A percentile compares a stretch with the other conserved stretches of the same genome.
Conservation (phyloP, 768 basidiomycete genomes). For the Lactarius tabidus region DNA sequence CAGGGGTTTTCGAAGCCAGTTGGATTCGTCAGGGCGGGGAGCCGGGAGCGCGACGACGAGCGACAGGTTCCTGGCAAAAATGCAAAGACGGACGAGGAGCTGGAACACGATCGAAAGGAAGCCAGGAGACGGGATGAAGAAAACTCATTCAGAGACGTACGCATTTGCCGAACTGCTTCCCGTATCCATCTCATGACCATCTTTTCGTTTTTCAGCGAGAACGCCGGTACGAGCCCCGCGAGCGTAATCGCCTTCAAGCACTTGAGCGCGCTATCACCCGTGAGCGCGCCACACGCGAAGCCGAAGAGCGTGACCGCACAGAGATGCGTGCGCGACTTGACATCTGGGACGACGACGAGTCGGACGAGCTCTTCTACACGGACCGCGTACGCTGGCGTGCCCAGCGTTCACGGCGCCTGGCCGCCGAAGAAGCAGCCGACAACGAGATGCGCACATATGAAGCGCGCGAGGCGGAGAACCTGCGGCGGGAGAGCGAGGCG, state of each 20-base stretch:
- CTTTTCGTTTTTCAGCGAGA: conserved; percentile 58
- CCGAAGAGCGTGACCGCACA: conserved; percentile 71
- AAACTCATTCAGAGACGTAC: conserved; percentile 78
- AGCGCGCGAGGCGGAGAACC: conserved; percentile 80
- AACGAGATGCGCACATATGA: conserved; percentile 77
- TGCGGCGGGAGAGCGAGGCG: conserved; percentile 86
- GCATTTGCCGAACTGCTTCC: conserved; percentile 32
- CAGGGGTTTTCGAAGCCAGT: conserved; percentile 79
- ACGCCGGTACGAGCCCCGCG: conserved; percentile 87
- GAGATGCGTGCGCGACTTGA: conserved; percentile 82
- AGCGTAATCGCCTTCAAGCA: conserved; percentile 72
- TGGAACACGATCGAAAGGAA: conserved; percentile 79
- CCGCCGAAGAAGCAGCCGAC: conserved; percentile 80
- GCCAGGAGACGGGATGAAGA: conserved; percentile 75
- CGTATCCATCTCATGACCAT: not conserved
- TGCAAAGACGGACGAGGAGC: conserved; percentile 80
- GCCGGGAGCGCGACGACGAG: conserved; percentile 38
- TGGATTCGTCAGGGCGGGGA: conserved; percentile 75
- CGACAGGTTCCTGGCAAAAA: conserved; percentile 34
- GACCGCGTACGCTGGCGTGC: conserved; percentile 90
- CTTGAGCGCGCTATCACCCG: conserved; percentile 74
- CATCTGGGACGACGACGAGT: conserved; percentile 90
- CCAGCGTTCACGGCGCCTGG: conserved; percentile 62
- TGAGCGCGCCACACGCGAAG: conserved; percentile 65
- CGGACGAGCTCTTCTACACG: conserved; percentile 87